Conservation (phyloP, 2,329 filamentous ascomycete genomes). For the Aspergillus brunneoviolaceus region DNA sequence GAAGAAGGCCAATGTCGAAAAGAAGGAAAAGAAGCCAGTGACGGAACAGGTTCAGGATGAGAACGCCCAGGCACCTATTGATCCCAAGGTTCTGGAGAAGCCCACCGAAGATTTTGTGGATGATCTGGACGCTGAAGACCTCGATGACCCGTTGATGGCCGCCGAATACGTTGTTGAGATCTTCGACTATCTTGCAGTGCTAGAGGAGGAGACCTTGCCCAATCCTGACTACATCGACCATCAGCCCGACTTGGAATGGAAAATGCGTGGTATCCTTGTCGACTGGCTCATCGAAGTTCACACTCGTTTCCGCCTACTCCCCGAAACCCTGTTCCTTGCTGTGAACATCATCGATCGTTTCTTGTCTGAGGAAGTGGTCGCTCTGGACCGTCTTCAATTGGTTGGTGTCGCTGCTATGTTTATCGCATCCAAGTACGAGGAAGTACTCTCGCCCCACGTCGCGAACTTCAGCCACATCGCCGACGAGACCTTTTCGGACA, state of each 20-base stretch:
- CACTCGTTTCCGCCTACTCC: constrained; percentile 90
- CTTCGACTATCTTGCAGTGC: constrained; percentile 88
- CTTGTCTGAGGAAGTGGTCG: constrained; percentile 90
- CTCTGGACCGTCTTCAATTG: constrained; percentile 91
- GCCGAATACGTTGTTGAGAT: constrained; percentile 97
- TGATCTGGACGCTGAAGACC: constrained; percentile 80
- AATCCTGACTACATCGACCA: constrained; percentile 95
- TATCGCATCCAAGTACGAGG: constrained; percentile 98
- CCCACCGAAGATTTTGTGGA: constrained; percentile 35
- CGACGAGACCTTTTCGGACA: constrained; percentile 92
- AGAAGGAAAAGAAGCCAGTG: constrained; percentile 36
- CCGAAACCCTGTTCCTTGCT: constrained; percentile 92
- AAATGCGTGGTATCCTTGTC: constrained; percentile 93
- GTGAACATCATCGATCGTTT: constrained; percentile 99
- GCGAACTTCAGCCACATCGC: constrained; percentile 96
- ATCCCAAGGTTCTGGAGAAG: constrained; percentile 45
- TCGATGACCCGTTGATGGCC: constrained; percentile 95
- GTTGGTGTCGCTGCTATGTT: constrained; percentile 99
- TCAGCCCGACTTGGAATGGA: constrained; percentile 95
- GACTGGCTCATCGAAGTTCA: constrained; percentile 99
- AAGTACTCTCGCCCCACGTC: constrained; percentile 94
- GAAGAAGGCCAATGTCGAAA: constrained; percentile 64
- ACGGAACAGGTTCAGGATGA: constrained; percentile 35
- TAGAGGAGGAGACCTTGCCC: constrained; percentile 77
- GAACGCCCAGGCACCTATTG: constrained; percentile 27